Evolutionary conservation across 257 asterid genomes (phyloP).

Genomic region (Knoxia roxburghii): DNA sequence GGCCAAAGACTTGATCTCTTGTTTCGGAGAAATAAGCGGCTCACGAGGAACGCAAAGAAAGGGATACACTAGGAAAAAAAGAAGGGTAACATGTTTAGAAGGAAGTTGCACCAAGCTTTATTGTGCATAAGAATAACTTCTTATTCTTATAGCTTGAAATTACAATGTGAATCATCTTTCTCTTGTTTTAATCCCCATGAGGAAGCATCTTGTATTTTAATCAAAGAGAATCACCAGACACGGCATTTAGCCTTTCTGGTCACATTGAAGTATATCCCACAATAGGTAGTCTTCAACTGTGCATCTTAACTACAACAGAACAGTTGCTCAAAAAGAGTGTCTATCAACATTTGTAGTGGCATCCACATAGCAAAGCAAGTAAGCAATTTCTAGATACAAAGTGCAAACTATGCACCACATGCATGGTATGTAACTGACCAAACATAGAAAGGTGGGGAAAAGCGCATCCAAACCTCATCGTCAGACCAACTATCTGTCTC

Average conservation of each 20-base stretch:
- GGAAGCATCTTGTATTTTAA: not conserved
- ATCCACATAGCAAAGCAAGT: not conserved
- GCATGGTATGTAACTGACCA: not conserved
- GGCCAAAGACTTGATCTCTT: too few species aligned
- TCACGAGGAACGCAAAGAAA: too few species aligned
- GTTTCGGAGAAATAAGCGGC: too few species aligned
- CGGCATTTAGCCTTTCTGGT: not conserved
- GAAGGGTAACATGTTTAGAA: too few species aligned
- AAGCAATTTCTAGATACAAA: not conserved
- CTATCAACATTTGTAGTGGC: not conserved
- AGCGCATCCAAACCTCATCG: conserved; percentile 33
- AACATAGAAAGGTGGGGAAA: not conserved
- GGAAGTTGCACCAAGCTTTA: not conserved
- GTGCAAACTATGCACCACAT: not conserved
- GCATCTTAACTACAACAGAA: not conserved
- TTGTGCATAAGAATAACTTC: not conserved
- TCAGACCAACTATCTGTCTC: conserved; percentile 68
- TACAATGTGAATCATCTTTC: not conserved
- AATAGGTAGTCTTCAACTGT: not conserved
- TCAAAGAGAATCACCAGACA: not conserved
- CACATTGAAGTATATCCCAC: conserved; percentile 3
- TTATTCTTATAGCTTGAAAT: not conserved
- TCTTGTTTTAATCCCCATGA: not conserved
- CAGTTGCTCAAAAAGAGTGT: not conserved
- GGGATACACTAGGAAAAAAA: too few species aligned